These are phyloP conservation scores for Claviceps lovelessii DNA, from an alignment of 2,329 filamentous ascomycete genomes.

Conservation along the genomic window DNA sequence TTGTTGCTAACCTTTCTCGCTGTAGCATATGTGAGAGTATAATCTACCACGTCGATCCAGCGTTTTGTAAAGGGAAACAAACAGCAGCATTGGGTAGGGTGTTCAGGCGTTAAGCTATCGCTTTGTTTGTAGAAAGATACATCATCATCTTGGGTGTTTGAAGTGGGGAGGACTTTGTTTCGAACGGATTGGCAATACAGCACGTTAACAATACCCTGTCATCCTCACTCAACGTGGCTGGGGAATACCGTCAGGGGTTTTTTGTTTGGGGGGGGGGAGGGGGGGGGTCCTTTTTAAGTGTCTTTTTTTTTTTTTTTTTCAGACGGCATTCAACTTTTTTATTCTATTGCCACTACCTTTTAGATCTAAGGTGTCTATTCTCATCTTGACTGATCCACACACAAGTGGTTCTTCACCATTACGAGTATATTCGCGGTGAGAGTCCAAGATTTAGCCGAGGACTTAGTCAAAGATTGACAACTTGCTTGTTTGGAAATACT, in stretches of 20 bases:
- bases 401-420: neutral
- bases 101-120: neutral
- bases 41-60: neutral
- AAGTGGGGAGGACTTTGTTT: neutral
- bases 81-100: neutral
- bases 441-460: neutral
- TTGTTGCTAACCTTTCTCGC: neutral
- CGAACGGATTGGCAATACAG: neutral
- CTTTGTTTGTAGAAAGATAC: neutral
- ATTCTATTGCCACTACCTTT: too few species aligned
- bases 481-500: slow-evolving; percentile 4
- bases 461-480: slow-evolving; percentile 2
- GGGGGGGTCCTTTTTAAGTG: too few species aligned
- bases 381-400: neutral
- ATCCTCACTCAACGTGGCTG: neutral
- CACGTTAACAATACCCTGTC: neutral
- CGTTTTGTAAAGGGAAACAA: neutral
- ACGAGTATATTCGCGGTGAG: neutral
- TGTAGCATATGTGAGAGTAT: slow-evolving; percentile 7
- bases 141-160: neutral
- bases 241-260: neutral
- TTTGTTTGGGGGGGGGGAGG: too few species aligned
- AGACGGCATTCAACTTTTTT: neutral
- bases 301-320: neutral
- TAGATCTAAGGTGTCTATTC: neutral